Evolutionary conservation across 2,329 filamentous ascomycete species (phyloP), one percentile per base, ranked within the genome.

Genomic region (Hymenoscyphus fructigenus): DNA sequence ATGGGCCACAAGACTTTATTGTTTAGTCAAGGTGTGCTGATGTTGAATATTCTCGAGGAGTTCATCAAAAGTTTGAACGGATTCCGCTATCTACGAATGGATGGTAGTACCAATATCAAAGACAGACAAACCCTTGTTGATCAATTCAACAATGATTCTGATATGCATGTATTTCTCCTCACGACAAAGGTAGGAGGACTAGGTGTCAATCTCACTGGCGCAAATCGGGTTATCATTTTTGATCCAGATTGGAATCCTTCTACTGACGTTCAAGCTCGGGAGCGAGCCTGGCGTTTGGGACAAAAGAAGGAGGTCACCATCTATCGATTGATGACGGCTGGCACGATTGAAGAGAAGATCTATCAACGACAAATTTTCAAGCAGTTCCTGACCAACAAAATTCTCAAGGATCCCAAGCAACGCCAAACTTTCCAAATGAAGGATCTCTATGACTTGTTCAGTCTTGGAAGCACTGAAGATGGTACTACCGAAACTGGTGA

Each of bases 231-330:
- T 68, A 97, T 99, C 74, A 98, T 99, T 62, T 99, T 95, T 74
- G 96, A 99, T 73, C 96, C 95, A 0, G 95, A 99, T 75, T 99
- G 95, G 95, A 98, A 98, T 73, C 95, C 94, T 1, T 97, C 94
- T 0, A 98, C 94, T 0, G 95, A 99, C 74, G 83, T 97, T 29
- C 95, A 99, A 79, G 95, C 95, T 17, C 89, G 95, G 58, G 95
- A 99, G 78, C 87, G 95, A 73, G 95, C 96, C 5, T 99, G 95
- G 95, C 88, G 95, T 64, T 81, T 99, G 1, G 95, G 95, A 0
- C 95, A 99, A 79, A 97, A 96, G 77, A 89, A 91, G 62, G 92
- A 97, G 58, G 95, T 99, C 32, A 93, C 92, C 4, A 97, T 99
- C 26, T 99, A 97, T 76, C 90, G 96, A 41, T 83, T 99, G n/a